These are phyloP conservation scores for Simplicillium sp. DNA, from an alignment of 2,329 filamentous ascomycete species.

Conservation along the genomic window DNA sequence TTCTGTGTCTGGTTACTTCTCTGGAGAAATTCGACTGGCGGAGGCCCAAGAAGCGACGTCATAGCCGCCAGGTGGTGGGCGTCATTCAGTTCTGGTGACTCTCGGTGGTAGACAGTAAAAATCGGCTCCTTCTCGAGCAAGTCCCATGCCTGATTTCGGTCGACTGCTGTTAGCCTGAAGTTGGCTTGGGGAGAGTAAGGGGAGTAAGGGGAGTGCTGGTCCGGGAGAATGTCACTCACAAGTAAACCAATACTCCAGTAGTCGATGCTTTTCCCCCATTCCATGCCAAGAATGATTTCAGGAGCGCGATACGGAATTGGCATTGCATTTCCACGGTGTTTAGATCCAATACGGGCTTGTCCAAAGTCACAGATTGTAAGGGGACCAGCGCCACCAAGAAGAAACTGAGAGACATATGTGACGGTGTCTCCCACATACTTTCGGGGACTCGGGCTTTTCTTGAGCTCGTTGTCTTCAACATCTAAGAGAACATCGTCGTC, in stretches of 20 bases:
- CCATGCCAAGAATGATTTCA: conserved; percentile 18
- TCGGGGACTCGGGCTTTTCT: conserved; percentile 1
- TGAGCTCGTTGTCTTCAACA: conserved; percentile 3
- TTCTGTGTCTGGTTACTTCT: conserved; percentile 11
- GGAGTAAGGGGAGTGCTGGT: too few relatives aligned
- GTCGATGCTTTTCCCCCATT: conserved; percentile 16
- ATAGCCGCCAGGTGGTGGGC: conserved; percentile 18
- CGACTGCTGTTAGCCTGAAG: too few relatives aligned
- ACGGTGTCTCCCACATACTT: conserved; percentile 11
- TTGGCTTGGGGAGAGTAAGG: too few relatives aligned
- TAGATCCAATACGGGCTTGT: conserved; percentile 12
- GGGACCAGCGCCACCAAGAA: conserved; percentile 13
- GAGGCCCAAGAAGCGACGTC: conserved; percentile 17
- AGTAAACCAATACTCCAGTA: conserved; percentile 18
- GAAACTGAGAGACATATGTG: conserved; percentile 15
- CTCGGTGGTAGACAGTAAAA: conserved; percentile 14
- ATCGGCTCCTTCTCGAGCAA: conserved; percentile 12
- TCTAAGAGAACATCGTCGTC: conserved; percentile 12
- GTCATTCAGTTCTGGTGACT: conserved; percentile 13
- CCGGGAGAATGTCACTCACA: too few relatives aligned
- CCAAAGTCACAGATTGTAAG: conserved; percentile 18
- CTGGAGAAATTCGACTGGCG: conserved; percentile 14
- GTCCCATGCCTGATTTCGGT: conserved; percentile 19
- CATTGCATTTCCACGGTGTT: conserved; percentile 7
- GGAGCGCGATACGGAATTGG: conserved; percentile 13